Base-by-base conservation (phyloP, 1,139 yeast species). In the Zygoascus sp. region DNA sequence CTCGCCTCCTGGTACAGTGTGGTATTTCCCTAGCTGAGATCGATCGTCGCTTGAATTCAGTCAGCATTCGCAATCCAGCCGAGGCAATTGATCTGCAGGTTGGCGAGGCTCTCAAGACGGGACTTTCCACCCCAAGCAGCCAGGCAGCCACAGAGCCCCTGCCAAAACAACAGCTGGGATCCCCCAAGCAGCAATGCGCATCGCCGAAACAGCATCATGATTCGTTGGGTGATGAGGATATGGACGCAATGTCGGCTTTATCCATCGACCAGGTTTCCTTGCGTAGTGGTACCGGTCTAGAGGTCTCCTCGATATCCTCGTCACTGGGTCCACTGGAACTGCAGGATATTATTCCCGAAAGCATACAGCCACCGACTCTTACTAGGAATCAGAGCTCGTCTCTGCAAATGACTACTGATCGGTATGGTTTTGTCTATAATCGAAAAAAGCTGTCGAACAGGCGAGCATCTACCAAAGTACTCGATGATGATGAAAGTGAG, bases 361-460 rank as follows among this genome's bases (percentile, higher is more conserved):
- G 57, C 42, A 59, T 54, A 22, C 70, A 65, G 47, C 71, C 71
- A 2, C 72, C 70, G 2, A 60, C 69, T 2, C 52, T 66, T 35
- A 52, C 60, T 11, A 53, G 56, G 39, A 57, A 59, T 48, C 54
- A 57, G 51, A 50, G 59, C 10, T 34, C 55, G 7, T 61, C 60
- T 21, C 59, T 63, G 8, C 61, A 64, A 4, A 50, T 61, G 30
- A 70, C n/a, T n/a, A n/a, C 78, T 6, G 82, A 77, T 54, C 65
- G 75, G 49, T 77, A 72, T 58, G 82, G 82, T 0, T 77, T 77
- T 57, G 66, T 76, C 27, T 68, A 69, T n/a, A 16, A 21, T 27
- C 28, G 20, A 4, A 13, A 22, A 2, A 38, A 25, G 32, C 15
- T 46, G 60, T 57, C 44, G 35, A 11, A 13, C 3, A 38, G 32